Percentiles rank a stretch among this genome's conserved stretches.
These are phyloP conservation scores for Colletotrichum orbiculare DNA, from an alignment of 2,329 filamentous ascomycete genomes.

Conservation along the genomic window DNA sequence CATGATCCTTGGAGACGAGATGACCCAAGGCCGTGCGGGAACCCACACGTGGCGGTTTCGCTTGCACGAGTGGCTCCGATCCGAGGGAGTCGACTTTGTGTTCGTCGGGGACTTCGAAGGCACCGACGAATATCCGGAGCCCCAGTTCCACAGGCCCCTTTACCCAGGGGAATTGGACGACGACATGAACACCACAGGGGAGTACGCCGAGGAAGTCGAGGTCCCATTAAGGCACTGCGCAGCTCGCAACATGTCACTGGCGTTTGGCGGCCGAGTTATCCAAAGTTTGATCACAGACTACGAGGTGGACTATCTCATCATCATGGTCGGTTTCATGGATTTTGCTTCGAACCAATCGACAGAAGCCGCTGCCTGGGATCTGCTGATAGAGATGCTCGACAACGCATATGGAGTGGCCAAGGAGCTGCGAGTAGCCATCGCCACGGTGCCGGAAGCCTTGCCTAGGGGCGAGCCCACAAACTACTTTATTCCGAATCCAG, in stretches of 20 bases:
- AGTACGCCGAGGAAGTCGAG: constrained; percentile 45
- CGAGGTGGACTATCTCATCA: constrained; percentile 47
- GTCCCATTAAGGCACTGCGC: constrained; percentile 48
- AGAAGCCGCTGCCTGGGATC: constrained; percentile 31
- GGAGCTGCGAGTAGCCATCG: too few species aligned
- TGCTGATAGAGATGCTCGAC: constrained; percentile 43
- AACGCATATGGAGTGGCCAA: constrained; percentile 36
- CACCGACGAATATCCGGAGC: constrained; percentile 38
- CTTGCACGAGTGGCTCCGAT: constrained; percentile 52
- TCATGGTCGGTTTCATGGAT: constrained; percentile 50
- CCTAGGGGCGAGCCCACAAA: too few species aligned
- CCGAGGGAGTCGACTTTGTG: constrained; percentile 38
- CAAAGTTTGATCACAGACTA: constrained; percentile 42
- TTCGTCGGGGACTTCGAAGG: constrained; percentile 52
- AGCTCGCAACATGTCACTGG: constrained; percentile 48
- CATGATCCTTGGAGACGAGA: constrained; percentile 53
- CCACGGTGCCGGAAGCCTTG: too few species aligned
- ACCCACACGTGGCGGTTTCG: constrained; percentile 57
- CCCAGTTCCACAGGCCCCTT: too few species aligned
- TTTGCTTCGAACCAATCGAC: constrained; percentile 40
- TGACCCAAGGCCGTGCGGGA: constrained; percentile 51
- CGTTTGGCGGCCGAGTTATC: constrained; percentile 41
- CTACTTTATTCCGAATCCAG: too few species aligned
- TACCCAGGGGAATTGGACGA: too few species aligned
- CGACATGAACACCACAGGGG: constrained; percentile 38